phyloP scores from a whole-genome alignment of 306 rosid species.

The Alnus rubra region DNA sequence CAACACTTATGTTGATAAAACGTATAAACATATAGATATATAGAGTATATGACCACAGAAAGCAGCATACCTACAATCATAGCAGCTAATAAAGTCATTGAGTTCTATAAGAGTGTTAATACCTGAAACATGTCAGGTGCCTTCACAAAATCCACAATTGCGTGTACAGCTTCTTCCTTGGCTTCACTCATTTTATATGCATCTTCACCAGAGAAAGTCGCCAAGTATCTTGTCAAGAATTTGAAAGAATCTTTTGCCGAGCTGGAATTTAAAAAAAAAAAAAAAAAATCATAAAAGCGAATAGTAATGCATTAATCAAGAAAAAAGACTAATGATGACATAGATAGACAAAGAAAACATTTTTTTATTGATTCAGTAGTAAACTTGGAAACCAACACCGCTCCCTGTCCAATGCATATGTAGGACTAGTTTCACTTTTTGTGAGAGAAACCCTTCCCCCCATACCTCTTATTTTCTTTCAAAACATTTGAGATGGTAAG shows the following conservation, averaged over 20 bases:
- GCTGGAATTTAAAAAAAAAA: slow-evolving; percentile 45
- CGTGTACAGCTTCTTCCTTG: slow-evolving; percentile 84
- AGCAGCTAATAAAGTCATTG: neutral
- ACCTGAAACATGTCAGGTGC: slow-evolving; percentile 86
- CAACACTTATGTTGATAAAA: neutral
- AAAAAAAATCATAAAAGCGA: slow-evolving; percentile 9
- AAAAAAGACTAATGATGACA: neutral
- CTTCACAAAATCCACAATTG: slow-evolving; percentile 85
- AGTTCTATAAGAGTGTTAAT: slow-evolving; percentile 16
- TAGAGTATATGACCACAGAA: neutral
- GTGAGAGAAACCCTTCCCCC: slow-evolving; percentile 12
- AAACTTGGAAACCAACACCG: neutral
- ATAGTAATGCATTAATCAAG: neutral
- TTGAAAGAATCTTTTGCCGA: slow-evolving; percentile 73
- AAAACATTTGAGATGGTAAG: slow-evolving; percentile 74
- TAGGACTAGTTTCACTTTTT: slow-evolving; percentile 2
- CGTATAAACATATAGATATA: neutral
- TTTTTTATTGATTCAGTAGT: slow-evolving; percentile 5
- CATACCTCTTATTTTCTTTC: slow-evolving; percentile 82
- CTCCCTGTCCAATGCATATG: slow-evolving; percentile 6
- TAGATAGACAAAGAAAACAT: slow-evolving; percentile 2
- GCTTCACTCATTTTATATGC: slow-evolving; percentile 63
- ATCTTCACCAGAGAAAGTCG: slow-evolving; percentile 77
- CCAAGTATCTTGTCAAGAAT: slow-evolving; percentile 78
- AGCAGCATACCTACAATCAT: neutral